Evolutionary conservation across 2,329 filamentous ascomycete genomes (phyloP).

Genomic region (Monosporascus sp.): DNA sequence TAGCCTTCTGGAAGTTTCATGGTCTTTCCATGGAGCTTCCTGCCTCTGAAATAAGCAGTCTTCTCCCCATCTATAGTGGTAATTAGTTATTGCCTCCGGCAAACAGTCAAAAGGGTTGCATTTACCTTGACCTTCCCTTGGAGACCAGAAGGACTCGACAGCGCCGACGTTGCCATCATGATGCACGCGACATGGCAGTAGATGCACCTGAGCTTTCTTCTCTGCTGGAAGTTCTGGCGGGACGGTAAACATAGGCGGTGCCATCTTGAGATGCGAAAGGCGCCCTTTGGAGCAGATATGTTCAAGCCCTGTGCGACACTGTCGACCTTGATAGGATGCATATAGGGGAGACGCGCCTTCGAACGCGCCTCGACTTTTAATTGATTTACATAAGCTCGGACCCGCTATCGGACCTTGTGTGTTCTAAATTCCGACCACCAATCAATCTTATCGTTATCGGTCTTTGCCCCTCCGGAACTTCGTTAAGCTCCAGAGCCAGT

Average conservation of each 20-base stretch:
- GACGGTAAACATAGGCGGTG: conserved; percentile 22
- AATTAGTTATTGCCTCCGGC: conserved; percentile 4
- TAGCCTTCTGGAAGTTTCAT: conserved; percentile 68
- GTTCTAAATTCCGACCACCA: not conserved
- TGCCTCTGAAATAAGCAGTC: conserved; percentile 70
- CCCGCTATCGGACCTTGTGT: not conserved
- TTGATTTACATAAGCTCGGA: not conserved
- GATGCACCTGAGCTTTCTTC: conserved; percentile 35
- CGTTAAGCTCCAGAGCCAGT: not conserved
- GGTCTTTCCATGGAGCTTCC: conserved; percentile 66
- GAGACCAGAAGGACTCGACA: conserved; percentile 65
- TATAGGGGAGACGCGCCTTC: not conserved
- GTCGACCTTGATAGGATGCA: not conserved
- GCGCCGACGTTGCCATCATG: conserved; percentile 68
- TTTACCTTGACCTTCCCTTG: conserved; percentile 43
- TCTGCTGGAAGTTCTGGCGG: conserved; percentile 9
- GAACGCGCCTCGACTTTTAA: not conserved
- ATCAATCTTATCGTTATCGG: not conserved
- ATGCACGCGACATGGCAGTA: conserved; percentile 76
- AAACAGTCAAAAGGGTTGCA: conserved; percentile 11
- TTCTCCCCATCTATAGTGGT: conserved; percentile 40
- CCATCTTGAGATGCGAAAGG: conserved; percentile 16
- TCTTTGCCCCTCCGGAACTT: not conserved
- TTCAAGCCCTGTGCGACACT: too few relatives aligned
- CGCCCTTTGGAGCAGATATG: too few relatives aligned